Conservation (phyloP, 2,329 filamentous ascomycete genomes). For the Claviceps sorghi region DNA sequence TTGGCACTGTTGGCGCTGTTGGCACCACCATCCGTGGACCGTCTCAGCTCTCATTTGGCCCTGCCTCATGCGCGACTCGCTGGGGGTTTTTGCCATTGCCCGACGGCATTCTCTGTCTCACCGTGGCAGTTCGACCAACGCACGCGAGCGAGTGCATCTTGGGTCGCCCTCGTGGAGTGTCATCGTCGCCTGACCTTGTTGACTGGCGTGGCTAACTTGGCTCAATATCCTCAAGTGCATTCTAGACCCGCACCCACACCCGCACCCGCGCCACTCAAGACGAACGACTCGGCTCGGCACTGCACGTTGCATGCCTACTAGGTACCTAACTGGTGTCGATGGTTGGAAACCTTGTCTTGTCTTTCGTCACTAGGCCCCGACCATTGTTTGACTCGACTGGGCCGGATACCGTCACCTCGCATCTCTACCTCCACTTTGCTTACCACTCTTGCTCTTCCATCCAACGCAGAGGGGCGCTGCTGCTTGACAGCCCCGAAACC, state of each 20-base stretch:
- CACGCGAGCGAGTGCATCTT: background rate
- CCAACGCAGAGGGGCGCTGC: slow-evolving; percentile 51
- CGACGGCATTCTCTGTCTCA: background rate
- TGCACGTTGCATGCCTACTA: background rate
- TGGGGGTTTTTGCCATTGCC: background rate
- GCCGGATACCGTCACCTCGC: slow-evolving; percentile 11
- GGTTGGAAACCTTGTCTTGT: slow-evolving; percentile 11
- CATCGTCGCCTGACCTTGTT: background rate
- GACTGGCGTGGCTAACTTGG: background rate
- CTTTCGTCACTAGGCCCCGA: slow-evolving; percentile 15
- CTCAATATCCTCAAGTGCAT: background rate
- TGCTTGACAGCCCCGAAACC: slow-evolving; percentile 58
- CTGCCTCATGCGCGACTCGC: background rate
- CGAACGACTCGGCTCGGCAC: slow-evolving; percentile 1
- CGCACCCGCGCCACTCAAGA: background rate
- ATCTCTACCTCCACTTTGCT: slow-evolving; percentile 12
- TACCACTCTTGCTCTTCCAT: slow-evolving; percentile 21
- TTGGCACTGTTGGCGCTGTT: background rate
- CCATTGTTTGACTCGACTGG: slow-evolving; percentile 14
- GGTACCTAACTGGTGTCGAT: slow-evolving; percentile 1
- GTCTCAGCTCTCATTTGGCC: background rate
- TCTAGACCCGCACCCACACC: background rate
- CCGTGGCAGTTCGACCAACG: background rate
- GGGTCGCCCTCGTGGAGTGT: background rate
- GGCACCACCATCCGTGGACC: background rate